Conservation (phyloP, 1,284 basidiomycete genomes). For the Sutorius eximius region DNA sequence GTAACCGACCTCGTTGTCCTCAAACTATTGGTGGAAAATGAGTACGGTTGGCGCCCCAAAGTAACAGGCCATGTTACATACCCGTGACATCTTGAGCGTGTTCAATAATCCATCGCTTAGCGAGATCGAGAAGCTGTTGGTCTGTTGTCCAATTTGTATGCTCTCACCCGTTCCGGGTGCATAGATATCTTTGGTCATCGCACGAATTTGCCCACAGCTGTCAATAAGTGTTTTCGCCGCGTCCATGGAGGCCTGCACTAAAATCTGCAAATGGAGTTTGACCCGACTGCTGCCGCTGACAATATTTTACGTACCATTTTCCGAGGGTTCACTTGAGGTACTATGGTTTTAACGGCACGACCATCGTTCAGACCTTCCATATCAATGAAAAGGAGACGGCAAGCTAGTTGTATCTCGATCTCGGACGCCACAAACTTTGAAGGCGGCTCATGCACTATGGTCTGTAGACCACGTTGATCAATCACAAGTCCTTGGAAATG, state of each 20-base stretch:
- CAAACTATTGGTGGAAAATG: slow-evolving; percentile 61
- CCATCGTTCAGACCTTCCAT: slow-evolving; percentile 97
- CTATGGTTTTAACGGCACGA: slow-evolving; percentile 93
- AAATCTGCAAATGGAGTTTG: slow-evolving; percentile 56
- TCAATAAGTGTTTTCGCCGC: slow-evolving; percentile 74
- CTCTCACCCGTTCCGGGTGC: slow-evolving; percentile 73
- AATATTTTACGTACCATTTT: slow-evolving; percentile 67
- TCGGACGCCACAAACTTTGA: slow-evolving; percentile 86
- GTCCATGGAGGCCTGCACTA: slow-evolving; percentile 74
- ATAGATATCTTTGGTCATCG: slow-evolving; percentile 90
- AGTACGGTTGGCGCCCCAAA: neutral
- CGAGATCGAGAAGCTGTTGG: slow-evolving; percentile 91
- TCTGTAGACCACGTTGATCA: slow-evolving; percentile 40
- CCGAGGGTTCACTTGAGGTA: slow-evolving; percentile 94
- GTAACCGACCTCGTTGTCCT: slow-evolving; percentile 95
- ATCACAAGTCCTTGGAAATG: slow-evolving; percentile 1
- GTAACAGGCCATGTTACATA: slow-evolving; percentile 40
- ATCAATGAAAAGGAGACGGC: slow-evolving; percentile 88
- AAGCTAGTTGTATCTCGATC: slow-evolving; percentile 77
- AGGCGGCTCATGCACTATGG: slow-evolving; percentile 78
- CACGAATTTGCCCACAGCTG: slow-evolving; percentile 77
- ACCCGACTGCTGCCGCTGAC: slow-evolving; percentile 4
- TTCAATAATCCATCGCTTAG: slow-evolving; percentile 86
- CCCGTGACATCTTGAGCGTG: slow-evolving; percentile 85
- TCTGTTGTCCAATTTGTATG: slow-evolving; percentile 92